Conservation (phyloP, 2,329 filamentous ascomycete genomes). For the Colletotrichum sp. region DNA sequence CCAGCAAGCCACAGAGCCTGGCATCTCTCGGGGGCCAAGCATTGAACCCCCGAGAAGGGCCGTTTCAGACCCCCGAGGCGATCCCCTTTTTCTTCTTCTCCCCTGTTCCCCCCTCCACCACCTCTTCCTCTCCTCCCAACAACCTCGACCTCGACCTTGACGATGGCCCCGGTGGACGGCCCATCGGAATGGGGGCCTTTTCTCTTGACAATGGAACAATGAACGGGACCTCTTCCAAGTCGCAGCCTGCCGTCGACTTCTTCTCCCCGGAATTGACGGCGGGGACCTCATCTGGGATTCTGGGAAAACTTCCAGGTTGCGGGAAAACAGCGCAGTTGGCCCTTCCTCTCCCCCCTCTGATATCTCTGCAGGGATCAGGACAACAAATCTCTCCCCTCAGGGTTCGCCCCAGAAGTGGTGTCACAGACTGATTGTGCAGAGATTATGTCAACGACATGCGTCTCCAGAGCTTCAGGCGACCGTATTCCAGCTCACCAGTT, state of each 20-base stretch:
- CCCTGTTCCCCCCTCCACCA: neutral
- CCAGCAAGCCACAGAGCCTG: neutral
- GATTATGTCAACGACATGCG: slow-evolving; percentile 10
- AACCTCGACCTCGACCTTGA: neutral
- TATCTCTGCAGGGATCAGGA: neutral
- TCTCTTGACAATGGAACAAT: neutral
- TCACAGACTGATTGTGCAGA: slow-evolving; percentile 17
- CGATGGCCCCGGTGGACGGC: neutral
- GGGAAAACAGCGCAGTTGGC: slow-evolving; percentile 5
- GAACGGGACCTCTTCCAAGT: neutral
- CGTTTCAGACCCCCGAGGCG: slow-evolving; percentile 20
- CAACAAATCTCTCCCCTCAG: neutral
- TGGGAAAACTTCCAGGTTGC: neutral
- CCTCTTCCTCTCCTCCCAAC: neutral
- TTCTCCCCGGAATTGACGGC: slow-evolving; percentile 5
- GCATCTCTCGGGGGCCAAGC: neutral
- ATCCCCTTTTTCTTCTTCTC: slow-evolving; percentile 3
- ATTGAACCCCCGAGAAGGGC: slow-evolving; percentile 2
- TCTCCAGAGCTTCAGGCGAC: neutral
- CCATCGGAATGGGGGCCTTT: neutral
- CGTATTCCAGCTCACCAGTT: neutral
- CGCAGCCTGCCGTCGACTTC: neutral
- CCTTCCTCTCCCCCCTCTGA: neutral
- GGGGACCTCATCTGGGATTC: slow-evolving; percentile 4
- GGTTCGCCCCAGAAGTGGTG: slow-evolving; percentile 12